phyloP scores from a whole-genome alignment of 164 flowering plant genomes.

The Magnolia kwangsiensis region DNA sequence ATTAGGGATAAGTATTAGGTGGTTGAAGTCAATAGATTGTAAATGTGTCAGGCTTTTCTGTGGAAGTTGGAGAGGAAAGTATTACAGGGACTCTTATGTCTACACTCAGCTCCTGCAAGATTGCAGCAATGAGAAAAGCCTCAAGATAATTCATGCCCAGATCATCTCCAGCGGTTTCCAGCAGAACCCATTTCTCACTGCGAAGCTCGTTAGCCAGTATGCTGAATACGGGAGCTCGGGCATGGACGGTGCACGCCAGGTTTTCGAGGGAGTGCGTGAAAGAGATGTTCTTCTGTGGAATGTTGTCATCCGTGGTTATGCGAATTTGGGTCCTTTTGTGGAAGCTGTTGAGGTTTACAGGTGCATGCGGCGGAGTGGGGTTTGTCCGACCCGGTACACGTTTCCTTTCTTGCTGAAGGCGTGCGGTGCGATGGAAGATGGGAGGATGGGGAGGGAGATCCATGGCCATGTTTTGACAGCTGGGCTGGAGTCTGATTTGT shows the following conservation, averaged over 20 bases:
- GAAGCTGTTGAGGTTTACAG: slow-evolving; percentile 27
- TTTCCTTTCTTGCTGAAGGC: slow-evolving; percentile 46
- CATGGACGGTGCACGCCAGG: slow-evolving; percentile 30
- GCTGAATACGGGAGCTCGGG: slow-evolving; percentile 1
- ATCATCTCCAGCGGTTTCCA: slow-evolving; percentile 30
- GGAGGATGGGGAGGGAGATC: slow-evolving; percentile 23
- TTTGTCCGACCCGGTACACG: slow-evolving; percentile 27
- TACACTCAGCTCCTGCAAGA: slow-evolving; percentile 19
- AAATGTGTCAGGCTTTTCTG: slow-evolving; percentile 8
- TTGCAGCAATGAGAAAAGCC: slow-evolving; percentile 11
- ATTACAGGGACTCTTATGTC: slow-evolving; percentile 24
- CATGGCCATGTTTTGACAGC: slow-evolving; percentile 33
- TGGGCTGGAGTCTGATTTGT: slow-evolving; percentile 36
- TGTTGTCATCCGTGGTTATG: slow-evolving; percentile 36
- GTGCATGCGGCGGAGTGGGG: slow-evolving; percentile 24
- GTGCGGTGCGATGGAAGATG: slow-evolving; percentile 32
- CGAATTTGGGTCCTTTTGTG: slow-evolving; percentile 28
- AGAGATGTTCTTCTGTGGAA: slow-evolving; percentile 50
- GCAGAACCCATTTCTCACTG: slow-evolving; percentile 34
- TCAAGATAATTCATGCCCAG: slow-evolving; percentile 36
- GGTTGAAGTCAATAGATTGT: too few relatives aligned
- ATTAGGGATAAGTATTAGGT: too few relatives aligned
- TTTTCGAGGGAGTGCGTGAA: slow-evolving; percentile 30
- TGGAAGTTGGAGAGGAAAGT: background rate
- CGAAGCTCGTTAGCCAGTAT: slow-evolving; percentile 36